Conservation (phyloP, 2,329 filamentous ascomycete species). For the Claviceps humidiphila region DNA sequence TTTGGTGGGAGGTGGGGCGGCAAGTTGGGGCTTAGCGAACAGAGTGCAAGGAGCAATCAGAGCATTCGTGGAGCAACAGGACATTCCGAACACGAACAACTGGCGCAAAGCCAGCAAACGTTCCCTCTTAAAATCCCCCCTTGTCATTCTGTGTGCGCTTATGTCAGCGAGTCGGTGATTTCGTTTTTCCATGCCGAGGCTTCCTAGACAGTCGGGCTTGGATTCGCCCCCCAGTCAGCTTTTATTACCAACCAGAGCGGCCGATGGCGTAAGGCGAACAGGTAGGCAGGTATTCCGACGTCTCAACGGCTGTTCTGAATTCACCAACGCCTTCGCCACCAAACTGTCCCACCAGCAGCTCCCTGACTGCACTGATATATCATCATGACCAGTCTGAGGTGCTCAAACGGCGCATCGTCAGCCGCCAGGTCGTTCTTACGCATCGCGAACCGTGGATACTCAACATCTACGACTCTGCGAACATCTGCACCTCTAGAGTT, state of each 20-base stretch:
- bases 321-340: not conserved
- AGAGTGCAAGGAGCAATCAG: not conserved
- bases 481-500: constrained; percentile 23
- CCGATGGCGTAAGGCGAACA: not conserved
- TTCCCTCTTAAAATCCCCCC: not conserved
- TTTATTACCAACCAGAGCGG: not conserved
- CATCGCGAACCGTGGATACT: constrained; percentile 23
- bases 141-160: constrained; percentile 4
- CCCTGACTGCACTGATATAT: not conserved
- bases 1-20: constrained; percentile 30
- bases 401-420: constrained; percentile 25
- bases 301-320: not conserved
- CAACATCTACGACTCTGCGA: constrained; percentile 12
- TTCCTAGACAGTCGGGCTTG: not conserved
- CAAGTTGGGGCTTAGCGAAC: constrained; percentile 25
- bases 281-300: too few relatives aligned
- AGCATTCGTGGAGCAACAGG: not conserved
- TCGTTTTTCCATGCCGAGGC: constrained; percentile 1
- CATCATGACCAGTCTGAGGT: constrained; percentile 20
- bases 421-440: constrained; percentile 28
- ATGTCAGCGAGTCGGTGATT: constrained; percentile 5
- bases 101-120: not conserved
- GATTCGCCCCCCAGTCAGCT: not conserved
- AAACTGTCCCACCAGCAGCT: not conserved
- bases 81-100: not conserved